Percentiles rank a stretch among this genome's conserved stretches.
Conservation (phyloP, 2,329 filamentous ascomycete genomes). For the Scedosporium apiospermum region DNA sequence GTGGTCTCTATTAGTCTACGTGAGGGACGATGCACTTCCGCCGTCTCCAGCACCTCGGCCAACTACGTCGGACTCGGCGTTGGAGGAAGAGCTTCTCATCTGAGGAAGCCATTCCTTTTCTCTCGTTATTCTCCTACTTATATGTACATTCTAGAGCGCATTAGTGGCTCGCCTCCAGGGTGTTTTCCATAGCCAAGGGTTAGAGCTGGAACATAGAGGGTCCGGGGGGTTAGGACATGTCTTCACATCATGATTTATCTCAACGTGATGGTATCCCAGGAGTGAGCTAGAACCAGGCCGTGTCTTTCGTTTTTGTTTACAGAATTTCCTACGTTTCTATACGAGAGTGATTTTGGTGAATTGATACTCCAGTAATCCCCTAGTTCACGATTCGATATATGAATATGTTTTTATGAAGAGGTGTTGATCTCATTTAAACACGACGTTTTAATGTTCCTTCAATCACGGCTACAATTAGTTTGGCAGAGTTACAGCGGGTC, state of each 20-base stretch:
- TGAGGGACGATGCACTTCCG: background rate
- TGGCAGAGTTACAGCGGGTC: too few species aligned
- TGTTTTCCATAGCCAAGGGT: background rate
- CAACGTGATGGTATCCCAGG: background rate
- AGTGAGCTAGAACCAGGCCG: background rate
- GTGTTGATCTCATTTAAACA: too few species aligned
- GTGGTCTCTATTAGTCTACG: background rate
- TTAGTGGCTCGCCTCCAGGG: too few species aligned
- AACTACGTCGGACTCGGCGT: background rate
- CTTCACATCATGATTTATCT: background rate
- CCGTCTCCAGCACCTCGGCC: background rate
- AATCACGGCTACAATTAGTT: too few species aligned
- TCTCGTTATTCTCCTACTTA: background rate
- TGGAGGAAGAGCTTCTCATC: conserved; percentile 7
- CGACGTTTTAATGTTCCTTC: too few species aligned
- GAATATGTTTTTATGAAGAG: too few species aligned
- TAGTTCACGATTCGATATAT: too few species aligned
- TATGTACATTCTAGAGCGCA: background rate
- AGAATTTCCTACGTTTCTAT: too few species aligned
- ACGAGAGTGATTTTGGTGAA: too few species aligned
- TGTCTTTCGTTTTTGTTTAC: too few species aligned
- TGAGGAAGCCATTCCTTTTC: background rate
- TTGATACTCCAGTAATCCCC: too few species aligned
- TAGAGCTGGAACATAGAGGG: background rate
- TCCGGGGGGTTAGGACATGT: background rate